A percentile compares a stretch with the other conserved stretches of the same genome.
Evolutionary conservation across 2,329 filamentous ascomycete genomes (phyloP).

Genomic region (Ceratocystis diversiconidia): DNA sequence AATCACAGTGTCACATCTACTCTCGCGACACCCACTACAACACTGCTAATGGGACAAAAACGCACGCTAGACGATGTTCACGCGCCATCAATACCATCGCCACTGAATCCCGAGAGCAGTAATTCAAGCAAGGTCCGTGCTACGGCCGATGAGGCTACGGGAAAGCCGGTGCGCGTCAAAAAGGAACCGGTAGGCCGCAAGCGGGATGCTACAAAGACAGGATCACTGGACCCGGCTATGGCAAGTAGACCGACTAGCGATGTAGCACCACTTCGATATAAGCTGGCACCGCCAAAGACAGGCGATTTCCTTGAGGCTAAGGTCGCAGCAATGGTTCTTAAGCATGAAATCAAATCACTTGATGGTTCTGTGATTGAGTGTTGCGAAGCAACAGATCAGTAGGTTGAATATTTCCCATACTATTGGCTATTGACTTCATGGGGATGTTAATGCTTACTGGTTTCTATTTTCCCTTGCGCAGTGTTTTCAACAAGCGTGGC

Average conservation of each 20-base stretch:
- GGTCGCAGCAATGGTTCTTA: slow-evolving; percentile 41
- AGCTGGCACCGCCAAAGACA: slow-evolving; percentile 47
- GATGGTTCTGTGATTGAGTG: slow-evolving; percentile 42
- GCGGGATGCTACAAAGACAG: slow-evolving; percentile 47
- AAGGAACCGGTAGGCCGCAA: slow-evolving; percentile 52
- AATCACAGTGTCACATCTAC: not conserved
- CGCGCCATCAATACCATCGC: slow-evolving; percentile 56
- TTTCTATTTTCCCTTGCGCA: slow-evolving; percentile 21
- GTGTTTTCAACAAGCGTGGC: slow-evolving; percentile 51
- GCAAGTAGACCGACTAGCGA: slow-evolving; percentile 28
- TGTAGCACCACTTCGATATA: slow-evolving; percentile 43
- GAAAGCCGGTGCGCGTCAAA: slow-evolving; percentile 37
- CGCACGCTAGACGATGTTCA: slow-evolving; percentile 55
- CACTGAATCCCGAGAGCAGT: slow-evolving; percentile 50
- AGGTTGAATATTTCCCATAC: slow-evolving; percentile 22
- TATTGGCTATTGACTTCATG: no score
- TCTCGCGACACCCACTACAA: slow-evolving; percentile 24
- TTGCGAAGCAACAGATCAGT: slow-evolving; percentile 52
- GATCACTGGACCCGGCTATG: slow-evolving; percentile 37
- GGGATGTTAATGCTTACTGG: not conserved
- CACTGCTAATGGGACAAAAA: slow-evolving; percentile 46
- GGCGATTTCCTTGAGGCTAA: slow-evolving; percentile 47
- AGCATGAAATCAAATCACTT: slow-evolving; percentile 38
- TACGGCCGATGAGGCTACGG: slow-evolving; percentile 36
- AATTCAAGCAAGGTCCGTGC: slow-evolving; percentile 25